These are phyloP conservation scores for Talaromyces ruber DNA, from an alignment of 495 filamentous ascomycete species.

Conservation along the genomic window DNA sequence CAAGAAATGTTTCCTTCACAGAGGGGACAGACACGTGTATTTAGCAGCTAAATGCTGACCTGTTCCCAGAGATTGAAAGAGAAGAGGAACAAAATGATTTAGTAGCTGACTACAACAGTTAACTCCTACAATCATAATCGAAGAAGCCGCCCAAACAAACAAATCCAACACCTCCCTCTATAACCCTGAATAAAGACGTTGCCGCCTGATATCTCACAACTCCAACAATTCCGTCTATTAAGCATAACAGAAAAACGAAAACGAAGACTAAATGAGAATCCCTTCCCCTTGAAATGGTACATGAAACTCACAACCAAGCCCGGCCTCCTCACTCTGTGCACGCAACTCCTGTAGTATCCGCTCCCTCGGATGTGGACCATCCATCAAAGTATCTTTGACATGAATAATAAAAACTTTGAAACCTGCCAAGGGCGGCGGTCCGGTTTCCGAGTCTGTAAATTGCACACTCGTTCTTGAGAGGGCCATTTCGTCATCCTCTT, in stretches of 20 bases:
- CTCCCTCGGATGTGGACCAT: slow-evolving; percentile 53
- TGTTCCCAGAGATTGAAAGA: no score
- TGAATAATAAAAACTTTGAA: slow-evolving; percentile 71
- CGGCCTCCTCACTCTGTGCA: slow-evolving; percentile 48
- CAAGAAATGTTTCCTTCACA: no score
- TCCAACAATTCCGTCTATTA: neutral
- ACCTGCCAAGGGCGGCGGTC: slow-evolving; percentile 37
- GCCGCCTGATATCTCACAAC: neutral
- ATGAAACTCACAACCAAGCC: slow-evolving; percentile 72
- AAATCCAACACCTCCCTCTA: neutral
- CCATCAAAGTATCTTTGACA: slow-evolving; percentile 65
- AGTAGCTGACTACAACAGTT: neutral
- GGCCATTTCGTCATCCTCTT: neutral
- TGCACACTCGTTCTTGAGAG: neutral
- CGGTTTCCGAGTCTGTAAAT: slow-evolving; percentile 3
- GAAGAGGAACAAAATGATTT: no score
- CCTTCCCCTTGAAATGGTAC: slow-evolving; percentile 49
- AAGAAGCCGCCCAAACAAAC: neutral
- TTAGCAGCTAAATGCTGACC: no score
- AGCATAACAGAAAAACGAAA: neutral
- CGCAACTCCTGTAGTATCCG: slow-evolving; percentile 60
- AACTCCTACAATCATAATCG: neutral
- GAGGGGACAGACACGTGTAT: no score
- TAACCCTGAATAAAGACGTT: neutral
- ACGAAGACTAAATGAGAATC: slow-evolving; percentile 22